Conservation (phyloP, 768 basidiomycete species). For the Boletus sp. region DNA sequence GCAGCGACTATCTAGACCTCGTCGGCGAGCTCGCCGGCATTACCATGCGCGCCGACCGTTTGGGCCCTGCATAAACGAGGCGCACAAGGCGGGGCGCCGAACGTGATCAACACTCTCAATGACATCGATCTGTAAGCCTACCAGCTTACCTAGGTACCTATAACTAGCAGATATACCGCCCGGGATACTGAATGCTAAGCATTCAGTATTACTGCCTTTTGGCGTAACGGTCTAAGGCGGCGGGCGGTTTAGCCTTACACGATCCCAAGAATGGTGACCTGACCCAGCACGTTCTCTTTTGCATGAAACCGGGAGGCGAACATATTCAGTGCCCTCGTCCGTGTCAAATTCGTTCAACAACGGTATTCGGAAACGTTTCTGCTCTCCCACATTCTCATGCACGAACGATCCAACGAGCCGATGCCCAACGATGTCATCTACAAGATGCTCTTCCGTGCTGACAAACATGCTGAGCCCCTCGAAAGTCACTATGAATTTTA, state of each 20-base stretch:
- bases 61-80: conserved; percentile 1
- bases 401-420: conserved; percentile 24
- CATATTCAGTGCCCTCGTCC: conserved; percentile 50
- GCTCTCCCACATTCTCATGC: conserved; percentile 40
- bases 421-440: conserved; percentile 45
- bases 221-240: no score
- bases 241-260: no score
- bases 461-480: no score
- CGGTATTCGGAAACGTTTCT: conserved; percentile 37
- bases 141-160: no score
- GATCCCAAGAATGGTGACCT: conserved; percentile 27
- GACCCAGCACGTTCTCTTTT: conserved; percentile 37
- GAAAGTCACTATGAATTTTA: no score
- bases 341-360: conserved; percentile 32
- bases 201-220: no score
- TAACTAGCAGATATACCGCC: no score
- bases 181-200: no score
- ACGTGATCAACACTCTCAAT: conserved; percentile 33
- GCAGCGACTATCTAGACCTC: no score
- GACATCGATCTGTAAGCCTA: no score
- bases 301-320: no score
- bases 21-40: conserved; percentile 37
- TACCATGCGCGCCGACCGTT: conserved; percentile 31
- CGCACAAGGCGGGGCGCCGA: conserved; percentile 7
- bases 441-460: conserved; percentile 40